Evolutionary conservation across 306 rosid genomes (phyloP), one percentile per base, ranked within the genome.

Genomic region (Vigna trinervia): DNA sequence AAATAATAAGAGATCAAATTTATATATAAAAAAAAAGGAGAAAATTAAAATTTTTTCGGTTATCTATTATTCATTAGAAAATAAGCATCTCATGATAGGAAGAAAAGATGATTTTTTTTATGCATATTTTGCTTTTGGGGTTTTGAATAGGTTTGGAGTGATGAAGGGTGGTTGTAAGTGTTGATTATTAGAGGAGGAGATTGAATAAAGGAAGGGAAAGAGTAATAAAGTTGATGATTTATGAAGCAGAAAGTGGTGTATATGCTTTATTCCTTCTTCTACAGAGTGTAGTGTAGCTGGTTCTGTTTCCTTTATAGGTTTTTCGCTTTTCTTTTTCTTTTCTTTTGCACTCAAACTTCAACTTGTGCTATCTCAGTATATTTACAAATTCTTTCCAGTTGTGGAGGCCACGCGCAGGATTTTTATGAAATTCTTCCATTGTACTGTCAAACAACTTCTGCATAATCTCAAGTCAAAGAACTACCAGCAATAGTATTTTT

Each of bases 221-320:
- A 39, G 4, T 58, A 51, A 58, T 72, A 72, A 84, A 81, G 78
- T 48, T 56, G 36, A 47, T 36, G 26, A 1, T 46, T 73, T 82
- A 74, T 77, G 80, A 8, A 62, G 59, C 7, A n/a, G 71, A 77
- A 77, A 77, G 46, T 52, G 70, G 63, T 20, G 77, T 15, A 79
- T 61, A 83, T 79, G 78, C 78, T 83, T 84, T 84, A 86, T 86
- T 70, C 87, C 61, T 56, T 63, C 43, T 46, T 50, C 15, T 65
- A 17, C 66, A 77, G 7, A 45, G 19, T 71, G 28, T 52, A 75
- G 28, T 52, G 28, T 52, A 71, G 71, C 75, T 78, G 71, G 52
- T 64, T 32, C 45, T 76, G 70, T 63, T 58, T 28, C 20, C 69
- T 26, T 26, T 26, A 1, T 26, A 26, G 28, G 28, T 53, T 51